Percentiles rank a stretch among this genome's conserved stretches.
phyloP scores from a whole-genome alignment of 805 yeast genomes.

The Saccharomycopsis amapae region DNA sequence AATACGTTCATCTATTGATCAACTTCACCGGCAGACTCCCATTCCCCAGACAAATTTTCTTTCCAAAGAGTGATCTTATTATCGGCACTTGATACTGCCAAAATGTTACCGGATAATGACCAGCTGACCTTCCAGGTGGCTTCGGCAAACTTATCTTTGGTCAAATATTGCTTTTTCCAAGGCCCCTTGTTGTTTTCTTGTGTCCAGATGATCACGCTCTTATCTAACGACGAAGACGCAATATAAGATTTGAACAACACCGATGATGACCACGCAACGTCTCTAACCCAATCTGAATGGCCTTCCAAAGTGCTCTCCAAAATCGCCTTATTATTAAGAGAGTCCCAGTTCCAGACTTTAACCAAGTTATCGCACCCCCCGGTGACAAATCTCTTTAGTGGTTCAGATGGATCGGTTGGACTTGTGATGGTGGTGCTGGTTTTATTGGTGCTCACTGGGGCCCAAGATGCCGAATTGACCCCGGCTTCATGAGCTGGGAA shows the following conservation, averaged over 20 bases:
- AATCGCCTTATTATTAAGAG: conserved; percentile 48
- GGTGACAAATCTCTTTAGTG: conserved; percentile 72
- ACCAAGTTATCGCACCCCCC: conserved; percentile 95
- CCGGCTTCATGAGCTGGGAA: conserved; percentile 89
- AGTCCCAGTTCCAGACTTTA: conserved; percentile 76
- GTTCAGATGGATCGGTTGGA: conserved; percentile 28
- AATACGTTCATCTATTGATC: conserved; percentile 69
- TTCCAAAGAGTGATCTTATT: conserved; percentile 95
- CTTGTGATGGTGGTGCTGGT: conserved; percentile 27
- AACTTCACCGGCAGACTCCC: conserved; percentile 98
- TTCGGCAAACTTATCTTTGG: conserved; percentile 83
- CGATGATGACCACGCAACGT: conserved; percentile 97
- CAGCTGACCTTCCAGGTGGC: conserved; percentile 98
- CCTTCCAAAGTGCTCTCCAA: conserved; percentile 78
- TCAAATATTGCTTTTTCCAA: conserved; percentile 78
- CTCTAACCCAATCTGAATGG: conserved; percentile 98
- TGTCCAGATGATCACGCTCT: conserved; percentile 92
- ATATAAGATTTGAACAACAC: conserved; percentile 79
- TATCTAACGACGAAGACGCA: conserved; percentile 96
- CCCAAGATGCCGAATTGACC: conserved; percentile 94
- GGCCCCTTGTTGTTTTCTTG: conserved; percentile 57
- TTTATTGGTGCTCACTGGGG: conserved; percentile 43
- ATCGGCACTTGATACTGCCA: conserved; percentile 95
- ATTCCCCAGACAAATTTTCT: conserved; percentile 83
- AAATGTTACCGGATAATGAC: conserved; percentile 91